phyloP scores from a whole-genome alignment of 1,139 yeast species.

The Diutina neorugosa region DNA sequence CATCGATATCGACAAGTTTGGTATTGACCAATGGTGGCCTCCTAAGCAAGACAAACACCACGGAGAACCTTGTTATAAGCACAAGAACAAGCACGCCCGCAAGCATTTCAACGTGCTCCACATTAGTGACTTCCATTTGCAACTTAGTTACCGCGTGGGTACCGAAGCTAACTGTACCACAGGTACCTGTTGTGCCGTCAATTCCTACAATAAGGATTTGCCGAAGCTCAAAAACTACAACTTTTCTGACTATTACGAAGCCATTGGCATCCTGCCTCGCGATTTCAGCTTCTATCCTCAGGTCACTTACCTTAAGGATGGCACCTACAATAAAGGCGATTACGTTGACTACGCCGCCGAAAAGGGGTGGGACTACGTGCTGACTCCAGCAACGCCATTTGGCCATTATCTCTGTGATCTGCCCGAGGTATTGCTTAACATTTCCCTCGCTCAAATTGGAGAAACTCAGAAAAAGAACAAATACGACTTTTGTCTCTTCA shows the following conservation, averaged over 20 bases:
- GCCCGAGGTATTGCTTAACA: slow-evolving; percentile 47
- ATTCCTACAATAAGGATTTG: slow-evolving; percentile 20
- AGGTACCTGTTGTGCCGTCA: slow-evolving; percentile 32
- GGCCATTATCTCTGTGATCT: slow-evolving; percentile 56
- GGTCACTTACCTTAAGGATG: slow-evolving; percentile 24
- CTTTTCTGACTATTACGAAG: slow-evolving; percentile 17
- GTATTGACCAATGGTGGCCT: slow-evolving; percentile 10
- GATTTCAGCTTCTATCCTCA: slow-evolving; percentile 21
- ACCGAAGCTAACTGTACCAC: slow-evolving; percentile 49
- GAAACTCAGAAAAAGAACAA: slow-evolving; percentile 16
- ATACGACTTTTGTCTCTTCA: slow-evolving; percentile 52
- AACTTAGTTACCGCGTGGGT: slow-evolving; percentile 43
- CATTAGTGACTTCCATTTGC: slow-evolving; percentile 52
- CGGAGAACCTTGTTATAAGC: slow-evolving; percentile 8
- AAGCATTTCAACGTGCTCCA: slow-evolving; percentile 49
- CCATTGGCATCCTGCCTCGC: not conserved
- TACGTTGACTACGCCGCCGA: slow-evolving; percentile 24
- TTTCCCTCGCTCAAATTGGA: slow-evolving; percentile 36
- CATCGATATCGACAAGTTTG: slow-evolving; percentile 7
- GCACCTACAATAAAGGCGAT: slow-evolving; percentile 25
- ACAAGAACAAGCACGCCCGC: slow-evolving; percentile 7
- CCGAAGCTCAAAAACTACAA: slow-evolving; percentile 16
- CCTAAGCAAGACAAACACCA: slow-evolving; percentile 6
- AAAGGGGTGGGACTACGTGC: slow-evolving; percentile 28
- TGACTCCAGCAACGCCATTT: slow-evolving; percentile 44